A percentile compares a stretch with the other conserved stretches of the same genome.
phyloP scores from a whole-genome alignment of 1,284 basidiomycete species.

The Fistulinella staudtii region DNA sequence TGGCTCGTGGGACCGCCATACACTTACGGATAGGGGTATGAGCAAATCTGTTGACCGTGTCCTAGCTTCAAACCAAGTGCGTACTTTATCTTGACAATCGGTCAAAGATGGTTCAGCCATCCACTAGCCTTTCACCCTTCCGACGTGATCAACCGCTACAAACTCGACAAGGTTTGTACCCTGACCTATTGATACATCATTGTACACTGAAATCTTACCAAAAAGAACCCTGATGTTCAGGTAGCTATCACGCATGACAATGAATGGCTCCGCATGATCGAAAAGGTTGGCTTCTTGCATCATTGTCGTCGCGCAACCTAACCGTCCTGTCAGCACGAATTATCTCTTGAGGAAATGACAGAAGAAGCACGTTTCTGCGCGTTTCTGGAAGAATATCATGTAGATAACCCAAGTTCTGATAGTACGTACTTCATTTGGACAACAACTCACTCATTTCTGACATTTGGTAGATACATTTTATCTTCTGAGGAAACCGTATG shows the following conservation, averaged over 20 bases:
- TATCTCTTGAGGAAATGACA: not conserved
- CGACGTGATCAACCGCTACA: too few species aligned
- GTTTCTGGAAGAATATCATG: not conserved
- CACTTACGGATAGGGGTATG: too few species aligned
- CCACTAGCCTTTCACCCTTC: too few species aligned
- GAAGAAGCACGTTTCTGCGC: not conserved
- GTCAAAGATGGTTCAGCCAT: too few species aligned
- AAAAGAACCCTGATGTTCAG: not conserved
- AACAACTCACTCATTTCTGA: not conserved
- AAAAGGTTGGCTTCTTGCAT: not conserved
- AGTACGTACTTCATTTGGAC: not conserved
- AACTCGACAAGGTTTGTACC: too few species aligned
- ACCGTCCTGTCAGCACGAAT: not conserved
- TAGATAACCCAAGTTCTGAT: not conserved
- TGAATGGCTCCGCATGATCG: not conserved
- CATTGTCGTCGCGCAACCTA: not conserved
- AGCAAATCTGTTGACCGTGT: too few species aligned
- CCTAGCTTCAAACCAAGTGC: too few species aligned
- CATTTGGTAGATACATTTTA: not conserved
- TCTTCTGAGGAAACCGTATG: not conserved
- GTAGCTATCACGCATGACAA: not conserved
- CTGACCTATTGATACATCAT: not conserved
- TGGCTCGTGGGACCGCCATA: too few species aligned
- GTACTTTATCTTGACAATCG: too few species aligned
- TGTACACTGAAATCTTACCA: not conserved